Evolutionary conservation across 257 asterid genomes (phyloP).

Genomic region (Hygrophila difformis): DNA sequence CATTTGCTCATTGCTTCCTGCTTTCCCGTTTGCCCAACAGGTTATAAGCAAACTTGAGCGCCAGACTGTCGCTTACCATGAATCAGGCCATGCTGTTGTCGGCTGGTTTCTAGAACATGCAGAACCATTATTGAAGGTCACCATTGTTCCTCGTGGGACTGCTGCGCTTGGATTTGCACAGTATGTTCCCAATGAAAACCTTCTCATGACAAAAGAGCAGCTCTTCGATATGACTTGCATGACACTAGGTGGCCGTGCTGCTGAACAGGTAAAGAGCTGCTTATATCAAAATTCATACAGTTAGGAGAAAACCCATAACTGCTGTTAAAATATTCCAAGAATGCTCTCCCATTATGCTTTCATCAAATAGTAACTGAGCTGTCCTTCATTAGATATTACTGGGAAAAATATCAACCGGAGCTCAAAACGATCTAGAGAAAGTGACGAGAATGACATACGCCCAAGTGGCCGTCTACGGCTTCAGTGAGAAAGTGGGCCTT

Average conservation of each 20-base stretch:
- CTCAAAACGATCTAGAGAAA: constrained; percentile 88
- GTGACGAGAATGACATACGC: constrained; percentile 92
- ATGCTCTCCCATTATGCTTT: constrained; percentile 3
- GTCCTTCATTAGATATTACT: constrained; percentile 45
- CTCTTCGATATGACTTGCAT: constrained; percentile 83
- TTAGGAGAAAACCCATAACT: not conserved
- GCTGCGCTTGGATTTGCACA: constrained; percentile 93
- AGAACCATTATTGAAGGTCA: constrained; percentile 73
- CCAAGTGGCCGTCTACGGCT: constrained; percentile 86
- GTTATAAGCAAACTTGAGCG: constrained; percentile 67
- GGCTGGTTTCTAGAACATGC: constrained; percentile 92
- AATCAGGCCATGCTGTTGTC: constrained; percentile 87
- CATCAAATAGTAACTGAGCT: not conserved
- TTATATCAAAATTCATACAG: not conserved
- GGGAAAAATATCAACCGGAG: constrained; percentile 91
- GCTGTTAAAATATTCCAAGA: not conserved
- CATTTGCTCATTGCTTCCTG: not conserved
- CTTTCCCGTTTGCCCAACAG: constrained; percentile 28
- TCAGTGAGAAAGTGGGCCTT: constrained; percentile 93
- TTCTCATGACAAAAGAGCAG: constrained; percentile 78
- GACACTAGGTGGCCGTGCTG: constrained; percentile 92
- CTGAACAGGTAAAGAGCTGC: constrained; percentile 65
- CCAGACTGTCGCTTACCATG: constrained; percentile 81
- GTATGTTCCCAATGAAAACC: constrained; percentile 75
- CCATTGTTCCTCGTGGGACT: constrained; percentile 88